Conservation (phyloP, 768 basidiomycete genomes). For the Auricularia auricula-judae region DNA sequence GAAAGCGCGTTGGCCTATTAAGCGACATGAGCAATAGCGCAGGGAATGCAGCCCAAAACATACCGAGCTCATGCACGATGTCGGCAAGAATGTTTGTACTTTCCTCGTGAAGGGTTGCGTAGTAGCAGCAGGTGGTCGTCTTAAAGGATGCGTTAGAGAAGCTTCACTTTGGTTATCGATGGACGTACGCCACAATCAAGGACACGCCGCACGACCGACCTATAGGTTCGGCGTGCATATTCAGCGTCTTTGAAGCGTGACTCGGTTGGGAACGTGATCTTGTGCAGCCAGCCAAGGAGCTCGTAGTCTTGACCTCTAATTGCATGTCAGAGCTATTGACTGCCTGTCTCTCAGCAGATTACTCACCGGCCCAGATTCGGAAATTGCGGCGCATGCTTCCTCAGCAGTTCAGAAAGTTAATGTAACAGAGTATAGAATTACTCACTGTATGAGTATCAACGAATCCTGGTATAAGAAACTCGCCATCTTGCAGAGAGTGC, state of each 20-base stretch:
- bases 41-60: conserved; percentile 9
- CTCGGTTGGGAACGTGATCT: conserved; percentile 85
- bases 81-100: conserved; percentile 75
- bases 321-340: not conserved
- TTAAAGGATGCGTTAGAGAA: conserved; percentile 16
- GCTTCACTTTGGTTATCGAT: not conserved
- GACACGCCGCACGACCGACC: conserved; percentile 56
- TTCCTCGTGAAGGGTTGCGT: conserved; percentile 70
- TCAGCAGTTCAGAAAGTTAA: not conserved
- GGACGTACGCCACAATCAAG: conserved; percentile 64
- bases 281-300: conserved; percentile 78
- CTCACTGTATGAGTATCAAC: conserved; percentile 87
- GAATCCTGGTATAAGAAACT: conserved; percentile 79
- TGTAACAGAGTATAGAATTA: conserved; percentile 3
- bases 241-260: conserved; percentile 54
- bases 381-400: conserved; percentile 71
- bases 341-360: not conserved
- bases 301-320: conserved; percentile 72
- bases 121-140: conserved; percentile 95
- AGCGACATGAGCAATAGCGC: no score
- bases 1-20: conserved; percentile 70
- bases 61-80: conserved; percentile 51
- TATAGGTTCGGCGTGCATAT: conserved; percentile 63
- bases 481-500: conserved; percentile 29
- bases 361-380: conserved; percentile 58